These are phyloP conservation scores for Aquanectria penicillioides DNA, from an alignment of 2,329 filamentous ascomycete genomes.

Conservation along the genomic window DNA sequence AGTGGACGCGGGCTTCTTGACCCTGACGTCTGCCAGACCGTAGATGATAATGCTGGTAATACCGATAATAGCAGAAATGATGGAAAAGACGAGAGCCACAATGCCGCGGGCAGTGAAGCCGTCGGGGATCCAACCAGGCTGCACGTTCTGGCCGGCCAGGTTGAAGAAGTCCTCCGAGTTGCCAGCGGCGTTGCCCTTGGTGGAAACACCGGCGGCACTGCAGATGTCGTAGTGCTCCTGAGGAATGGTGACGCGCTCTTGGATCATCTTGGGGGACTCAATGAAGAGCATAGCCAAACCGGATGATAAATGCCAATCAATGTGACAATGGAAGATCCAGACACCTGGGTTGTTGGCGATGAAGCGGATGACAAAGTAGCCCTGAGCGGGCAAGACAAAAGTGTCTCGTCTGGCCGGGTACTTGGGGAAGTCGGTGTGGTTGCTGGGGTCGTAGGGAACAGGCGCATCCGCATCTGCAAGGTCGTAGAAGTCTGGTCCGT, in stretches of 20 bases:
- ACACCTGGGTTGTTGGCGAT: constrained; percentile 73
- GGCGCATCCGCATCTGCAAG: constrained; percentile 68
- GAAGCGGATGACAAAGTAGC: constrained; percentile 75
- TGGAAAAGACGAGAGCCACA: constrained; percentile 80
- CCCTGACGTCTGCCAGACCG: constrained; percentile 17
- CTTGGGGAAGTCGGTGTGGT: constrained; percentile 55
- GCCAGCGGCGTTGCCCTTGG: constrained; percentile 77
- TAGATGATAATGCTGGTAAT: constrained; percentile 29
- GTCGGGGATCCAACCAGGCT: constrained; percentile 64
- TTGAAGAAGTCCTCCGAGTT: constrained; percentile 74
- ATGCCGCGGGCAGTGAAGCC: constrained; percentile 77
- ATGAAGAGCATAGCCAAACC: constrained; percentile 73
- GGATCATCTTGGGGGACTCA: constrained; percentile 71
- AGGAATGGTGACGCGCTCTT: constrained; percentile 69
- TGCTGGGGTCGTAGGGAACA: constrained; percentile 47
- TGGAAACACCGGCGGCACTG: constrained; percentile 58
- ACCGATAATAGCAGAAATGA: constrained; percentile 74
- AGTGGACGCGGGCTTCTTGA: constrained; percentile 13
- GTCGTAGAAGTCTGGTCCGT: constrained; percentile 46
- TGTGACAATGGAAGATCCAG: constrained; percentile 83
- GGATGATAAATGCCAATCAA: constrained; percentile 78
- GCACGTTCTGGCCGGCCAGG: constrained; percentile 67
- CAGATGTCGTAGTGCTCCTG: constrained; percentile 68
- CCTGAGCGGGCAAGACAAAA: constrained; percentile 70
- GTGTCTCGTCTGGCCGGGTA: constrained; percentile 76